Evolutionary conservation across 805 yeast species (phyloP), one percentile per base, ranked within the genome.

Genomic region (Zygosaccharomyces rouxii): DNA sequence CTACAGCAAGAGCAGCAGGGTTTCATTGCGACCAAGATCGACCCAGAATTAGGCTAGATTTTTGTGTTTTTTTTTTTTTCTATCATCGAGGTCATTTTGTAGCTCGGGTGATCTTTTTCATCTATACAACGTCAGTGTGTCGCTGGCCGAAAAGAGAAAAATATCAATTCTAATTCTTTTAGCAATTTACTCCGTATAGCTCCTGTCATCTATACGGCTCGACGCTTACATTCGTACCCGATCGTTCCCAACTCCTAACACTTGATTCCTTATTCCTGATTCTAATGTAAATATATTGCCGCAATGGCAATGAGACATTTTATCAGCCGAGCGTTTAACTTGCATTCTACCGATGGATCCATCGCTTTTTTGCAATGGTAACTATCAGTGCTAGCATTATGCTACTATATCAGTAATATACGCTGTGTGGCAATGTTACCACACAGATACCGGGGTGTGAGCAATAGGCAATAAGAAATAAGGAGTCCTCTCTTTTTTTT

Each of bases 251-350:
- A 5, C 19, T 33, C 21, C 14, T 16, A 14, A 2, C 19, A 4
- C 7, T 16, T 7, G 10, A 7, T 7, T 14, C 11, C 37, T 18
- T 14, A 18, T 16, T 10, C 19, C 10, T 33, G 19, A 14, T 33
- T 7, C 11, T 7, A 10, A 14, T 6, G 37, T 33, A 16, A 33
- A 18, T 18, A 18, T 14, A 33, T 18, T 9, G 9, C 21, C 37
- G 37, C 37, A 33, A 33, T 14, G 37, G 21, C 37, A 33, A 33
- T 33, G 37, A 33, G 37, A 33, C 37, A 33, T 33, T 33, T 30
- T 33, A 6, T 33, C 21, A 16, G 5, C 21, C 10, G 16, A 33
- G 21, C 4, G 10, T 21, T 14, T 5, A 7, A 6, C 16, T 25
- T 3, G 28, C 10, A 7, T 25, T 5, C 11, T 25, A 11, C 28